Evolutionary conservation across 768 basidiomycete genomes (phyloP).

Genomic region (Vararia minispora): DNA sequence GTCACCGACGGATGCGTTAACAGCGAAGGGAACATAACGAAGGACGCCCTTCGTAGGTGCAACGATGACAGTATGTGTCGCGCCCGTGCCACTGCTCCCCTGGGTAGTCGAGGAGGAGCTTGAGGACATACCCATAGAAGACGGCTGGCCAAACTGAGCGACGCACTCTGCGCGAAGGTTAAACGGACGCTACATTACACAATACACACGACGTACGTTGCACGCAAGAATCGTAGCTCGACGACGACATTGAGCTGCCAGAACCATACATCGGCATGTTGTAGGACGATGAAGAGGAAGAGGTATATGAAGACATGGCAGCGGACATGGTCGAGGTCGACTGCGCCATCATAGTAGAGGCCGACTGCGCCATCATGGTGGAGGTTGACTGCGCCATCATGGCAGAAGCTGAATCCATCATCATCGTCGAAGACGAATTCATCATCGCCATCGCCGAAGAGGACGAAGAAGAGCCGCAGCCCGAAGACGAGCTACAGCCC

Average conservation of each 20-base stretch:
- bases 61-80: constrained; percentile 67
- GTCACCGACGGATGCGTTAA: constrained; percentile 69
- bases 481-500: too few relatives aligned
- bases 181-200: constrained; percentile 3
- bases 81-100: constrained; percentile 35
- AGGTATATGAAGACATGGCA: constrained; percentile 15
- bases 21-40: constrained; percentile 63
- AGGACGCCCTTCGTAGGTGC: constrained; percentile 69
- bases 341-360: too few relatives aligned
- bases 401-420: too few relatives aligned
- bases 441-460: too few relatives aligned
- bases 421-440: too few relatives aligned
- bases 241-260: constrained; percentile 45
- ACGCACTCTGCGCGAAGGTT: constrained; percentile 41
- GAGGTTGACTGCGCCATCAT: too few relatives aligned
- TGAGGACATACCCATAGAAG: constrained; percentile 20
- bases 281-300: constrained; percentile 23
- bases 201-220: constrained; percentile 36
- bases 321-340: constrained; percentile 5
- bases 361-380: too few relatives aligned
- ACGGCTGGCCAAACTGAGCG: constrained; percentile 39
- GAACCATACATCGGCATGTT: constrained; percentile 48
- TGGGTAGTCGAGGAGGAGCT: constrained; percentile 11
- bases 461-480: too few relatives aligned
- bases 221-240: constrained; percentile 57